Base-by-base conservation (phyloP, 768 basidiomycete species). In the Boletellus sp. region DNA sequence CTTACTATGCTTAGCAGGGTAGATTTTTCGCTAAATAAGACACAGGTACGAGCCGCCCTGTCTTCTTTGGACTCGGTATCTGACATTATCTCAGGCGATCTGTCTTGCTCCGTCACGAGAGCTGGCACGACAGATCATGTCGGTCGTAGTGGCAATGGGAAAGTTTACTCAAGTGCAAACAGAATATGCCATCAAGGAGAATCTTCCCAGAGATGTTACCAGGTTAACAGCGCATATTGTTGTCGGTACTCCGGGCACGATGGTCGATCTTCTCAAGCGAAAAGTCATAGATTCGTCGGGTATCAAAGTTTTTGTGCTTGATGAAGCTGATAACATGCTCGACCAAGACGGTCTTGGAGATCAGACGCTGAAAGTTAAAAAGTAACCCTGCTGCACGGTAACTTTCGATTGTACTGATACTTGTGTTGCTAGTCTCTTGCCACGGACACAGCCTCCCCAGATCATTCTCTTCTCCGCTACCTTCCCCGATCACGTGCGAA, bases 261-360 rank as follows among this genome's bases (percentile, higher is more conserved):
- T 96, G 81, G 77, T 82, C 35, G 92, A 95, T 69, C 78, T 96
- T 62, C 81, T 97, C 60, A 74, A 83, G 58, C 77, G 79, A 61
- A 85, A 72, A 56, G 85, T 92, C 38, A 78, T 98, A 50, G 90
- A 98, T 62, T 73, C 85, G 15, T 79, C 77, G 42, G 75, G 84
- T 26, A 79, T 99, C 67, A 91, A 90, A 63, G 90, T 95, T 3
- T 92, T 98, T 49, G 95, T 98, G 4, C 76, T 98, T 8, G 96
- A 99, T 63, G 96, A 99, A 71, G 96, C 96, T 34, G 96, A 99
- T 70, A 96, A 97, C 70, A 98, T 98, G 95, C 75, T 99, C 58
- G 94, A 94, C 64, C 84, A 92, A 62, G 91, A 94, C 66, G 89
- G 90, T 17, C 72, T 98, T 44, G 92, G 94, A 11, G 95, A 98